These are phyloP conservation scores for Coemansia sp. DNA, from an alignment of 192 early-diverging fungal species.

Conservation along the genomic window DNA sequence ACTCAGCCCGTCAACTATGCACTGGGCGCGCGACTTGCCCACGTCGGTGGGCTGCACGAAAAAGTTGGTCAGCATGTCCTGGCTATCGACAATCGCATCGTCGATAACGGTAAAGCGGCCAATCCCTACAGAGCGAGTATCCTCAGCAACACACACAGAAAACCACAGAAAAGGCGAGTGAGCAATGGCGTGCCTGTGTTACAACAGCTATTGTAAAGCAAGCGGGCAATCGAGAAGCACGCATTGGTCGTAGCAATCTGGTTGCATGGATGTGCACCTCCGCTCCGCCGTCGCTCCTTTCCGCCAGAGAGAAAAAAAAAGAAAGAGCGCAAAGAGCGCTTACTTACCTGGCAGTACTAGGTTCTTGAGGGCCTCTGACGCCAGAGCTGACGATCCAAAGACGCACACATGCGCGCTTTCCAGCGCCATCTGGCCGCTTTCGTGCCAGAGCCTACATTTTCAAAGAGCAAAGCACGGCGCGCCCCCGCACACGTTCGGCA, in stretches of 20 bases:
- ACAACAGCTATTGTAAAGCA: neutral
- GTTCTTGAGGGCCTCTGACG: slow-evolving; percentile 92
- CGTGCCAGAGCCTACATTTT: slow-evolving; percentile 84
- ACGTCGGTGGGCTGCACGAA: slow-evolving; percentile 73
- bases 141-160: neutral
- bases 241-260: neutral
- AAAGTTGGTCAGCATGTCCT: slow-evolving; percentile 87
- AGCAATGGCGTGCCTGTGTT: too few species aligned
- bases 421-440: slow-evolving; percentile 83
- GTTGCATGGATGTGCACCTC: neutral
- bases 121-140: slow-evolving; percentile 64
- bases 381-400: slow-evolving; percentile 79
- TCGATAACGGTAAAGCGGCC: slow-evolving; percentile 88
- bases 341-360: slow-evolving; percentile 86
- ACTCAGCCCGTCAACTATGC: slow-evolving; percentile 62
- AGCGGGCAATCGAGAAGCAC: neutral
- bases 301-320: neutral
- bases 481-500: neutral
- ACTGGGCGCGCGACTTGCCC: slow-evolving; percentile 67
- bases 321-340: neutral
- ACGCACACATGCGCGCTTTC: slow-evolving; percentile 82
- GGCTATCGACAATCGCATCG: slow-evolving; percentile 59
- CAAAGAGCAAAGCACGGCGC: neutral
- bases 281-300: neutral
- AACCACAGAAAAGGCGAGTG: neutral